Conservation (phyloP, 306 rosid genomes). For the Quercus rubra region DNA sequence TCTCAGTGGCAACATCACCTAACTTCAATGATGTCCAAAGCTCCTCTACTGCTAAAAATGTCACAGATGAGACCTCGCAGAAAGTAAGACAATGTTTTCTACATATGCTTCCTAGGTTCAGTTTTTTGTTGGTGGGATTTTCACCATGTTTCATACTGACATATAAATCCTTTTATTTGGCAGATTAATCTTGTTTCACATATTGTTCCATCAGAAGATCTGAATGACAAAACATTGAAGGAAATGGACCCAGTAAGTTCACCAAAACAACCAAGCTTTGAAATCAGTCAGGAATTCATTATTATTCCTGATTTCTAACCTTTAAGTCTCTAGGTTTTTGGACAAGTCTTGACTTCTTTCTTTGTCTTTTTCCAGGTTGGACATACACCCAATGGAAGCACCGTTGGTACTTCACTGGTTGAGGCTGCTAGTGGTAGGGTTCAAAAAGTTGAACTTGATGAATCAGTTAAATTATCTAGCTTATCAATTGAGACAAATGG, state of each 20-base stretch:
- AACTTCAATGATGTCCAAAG: conserved; percentile 20
- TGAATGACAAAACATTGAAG: conserved; percentile 18
- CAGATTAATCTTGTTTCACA: conserved; percentile 23
- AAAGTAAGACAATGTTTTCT: conserved; percentile 41
- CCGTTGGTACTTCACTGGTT: conserved; percentile 25
- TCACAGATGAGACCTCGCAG: conserved; percentile 21
- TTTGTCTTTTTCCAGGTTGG: conserved; percentile 40
- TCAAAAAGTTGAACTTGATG: conserved; percentile 23
- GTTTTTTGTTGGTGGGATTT: conserved; percentile 5
- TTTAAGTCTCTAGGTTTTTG: neutral
- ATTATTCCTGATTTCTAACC: neutral
- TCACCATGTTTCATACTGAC: conserved; percentile 16
- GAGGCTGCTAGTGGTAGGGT: conserved; percentile 25
- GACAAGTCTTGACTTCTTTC: conserved; percentile 1
- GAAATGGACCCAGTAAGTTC: conserved; percentile 14
- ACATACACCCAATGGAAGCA: conserved; percentile 10
- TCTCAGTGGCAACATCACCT: conserved; percentile 17
- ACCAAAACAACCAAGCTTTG: conserved; percentile 23
- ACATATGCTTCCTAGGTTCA: neutral
- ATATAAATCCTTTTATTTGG: conserved; percentile 10
- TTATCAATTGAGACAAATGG: conserved; percentile 13
- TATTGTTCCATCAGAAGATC: conserved; percentile 15
- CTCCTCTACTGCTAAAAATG: conserved; percentile 19
- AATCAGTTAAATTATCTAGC: conserved; percentile 25
- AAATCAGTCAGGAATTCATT: conserved; percentile 31